phyloP scores from a whole-genome alignment of 305 asterid genomes.

The Fraxinus greggii region DNA sequence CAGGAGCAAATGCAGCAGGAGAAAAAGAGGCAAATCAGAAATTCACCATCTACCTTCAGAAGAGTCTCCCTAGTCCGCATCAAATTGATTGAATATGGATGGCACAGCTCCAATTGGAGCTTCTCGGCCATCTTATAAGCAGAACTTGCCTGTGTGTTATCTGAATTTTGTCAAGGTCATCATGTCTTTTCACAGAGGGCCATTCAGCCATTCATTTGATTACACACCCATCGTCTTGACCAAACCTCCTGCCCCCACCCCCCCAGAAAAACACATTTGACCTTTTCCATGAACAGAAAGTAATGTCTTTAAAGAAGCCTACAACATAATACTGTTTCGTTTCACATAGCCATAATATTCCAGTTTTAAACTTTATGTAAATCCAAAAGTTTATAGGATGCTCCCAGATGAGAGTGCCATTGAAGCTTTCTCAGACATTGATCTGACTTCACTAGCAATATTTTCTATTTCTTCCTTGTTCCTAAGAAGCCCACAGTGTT shows the following conservation, averaged over 20 bases:
- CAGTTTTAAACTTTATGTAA: background rate
- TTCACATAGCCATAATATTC: background rate
- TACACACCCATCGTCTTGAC: background rate
- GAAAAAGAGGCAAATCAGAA: background rate
- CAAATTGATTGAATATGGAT: conserved; percentile 68
- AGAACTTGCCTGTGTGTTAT: conserved; percentile 44
- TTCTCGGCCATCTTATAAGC: conserved; percentile 62
- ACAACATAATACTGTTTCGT: background rate
- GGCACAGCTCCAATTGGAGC: conserved; percentile 57
- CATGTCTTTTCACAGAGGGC: background rate
- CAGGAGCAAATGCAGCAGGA: background rate
- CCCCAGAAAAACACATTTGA: background rate
- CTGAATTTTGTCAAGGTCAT: conserved; percentile 45
- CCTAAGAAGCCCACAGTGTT: conserved; percentile 74
- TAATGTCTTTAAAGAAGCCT: background rate
- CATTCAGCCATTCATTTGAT: background rate
- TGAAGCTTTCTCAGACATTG: conserved; percentile 59
- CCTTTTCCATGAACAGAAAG: conserved; percentile 3
- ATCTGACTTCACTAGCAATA: conserved; percentile 44
- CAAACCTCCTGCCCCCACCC: background rate
- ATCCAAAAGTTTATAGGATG: conserved; percentile 50
- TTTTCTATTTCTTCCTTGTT: conserved; percentile 64
- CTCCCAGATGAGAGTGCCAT: conserved; percentile 49
- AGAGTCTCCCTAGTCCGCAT: conserved; percentile 81
- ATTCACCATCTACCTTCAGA: conserved; percentile 55